Base-by-base conservation (phyloP, 306 rosid species). In the Coriaria nepalensis region DNA sequence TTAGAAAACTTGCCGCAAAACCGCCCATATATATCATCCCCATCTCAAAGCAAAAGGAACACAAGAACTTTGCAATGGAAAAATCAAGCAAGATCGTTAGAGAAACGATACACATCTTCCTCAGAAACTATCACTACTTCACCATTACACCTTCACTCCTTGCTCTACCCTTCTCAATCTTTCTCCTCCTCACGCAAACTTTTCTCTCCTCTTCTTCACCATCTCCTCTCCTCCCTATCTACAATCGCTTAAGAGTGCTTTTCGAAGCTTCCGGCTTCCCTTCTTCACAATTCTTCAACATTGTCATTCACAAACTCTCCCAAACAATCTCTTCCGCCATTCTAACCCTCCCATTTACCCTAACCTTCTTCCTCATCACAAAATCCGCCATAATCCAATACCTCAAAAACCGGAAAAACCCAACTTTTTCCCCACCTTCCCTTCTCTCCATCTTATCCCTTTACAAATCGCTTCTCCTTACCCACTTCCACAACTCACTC, bases 61-160 rank as follows among this genome's bases (percentile, higher is more conserved):
- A 29, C 33, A 7, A 13, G 29, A 20, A 20, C 29, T 4, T 56
- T 61, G 40, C 79, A 68, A 90, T 92, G 98, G 98, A 73, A 35
- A 71, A 57, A 43, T 62, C 93, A 43, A 10, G 68, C 68, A 57
- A 12, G 8, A 57, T 65, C 34, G 15, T 65, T 44, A 65, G 70
- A 54, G 51, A 13, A 13, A 57, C 70, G 45, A 45, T 65, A 63
- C 46, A 43, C 59, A 50, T 43, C 35, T 57, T 65, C 34, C 59
- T 65, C 8, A 46, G 56, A 43, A 46, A 57, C 6, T 57, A 50
- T 51, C 55, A 50, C 13, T 57, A 48, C 44, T 57, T 65, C 35
- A 49, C 59, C 40, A 39, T 49, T 48, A 10, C 9, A 2, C 34
- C 64, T 11, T 59, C 51, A 4, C 50, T 65, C 6, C 35, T 57